These are phyloP conservation scores for Hsuehochloa calcarea DNA, from an alignment of 176 grass and related monocot species.

Conservation along the genomic window DNA sequence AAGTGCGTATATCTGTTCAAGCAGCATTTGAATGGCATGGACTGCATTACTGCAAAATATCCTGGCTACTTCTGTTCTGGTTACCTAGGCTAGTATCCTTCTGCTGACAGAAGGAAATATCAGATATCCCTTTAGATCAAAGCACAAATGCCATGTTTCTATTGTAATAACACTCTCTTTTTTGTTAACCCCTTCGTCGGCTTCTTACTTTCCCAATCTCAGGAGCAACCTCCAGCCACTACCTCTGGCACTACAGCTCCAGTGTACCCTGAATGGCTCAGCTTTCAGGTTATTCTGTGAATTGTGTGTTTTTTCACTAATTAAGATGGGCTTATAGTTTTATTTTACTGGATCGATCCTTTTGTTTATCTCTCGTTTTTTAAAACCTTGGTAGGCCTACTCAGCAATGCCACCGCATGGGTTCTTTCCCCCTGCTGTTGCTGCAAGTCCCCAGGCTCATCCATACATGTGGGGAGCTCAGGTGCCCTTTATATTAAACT, in stretches of 20 bases:
- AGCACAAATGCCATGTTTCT: neutral
- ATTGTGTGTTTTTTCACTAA: neutral
- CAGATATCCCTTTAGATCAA: neutral
- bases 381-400: slow-evolving; percentile 59
- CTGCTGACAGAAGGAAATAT: slow-evolving; percentile 8
- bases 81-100: slow-evolving; percentile 1
- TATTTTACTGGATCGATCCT: neutral
- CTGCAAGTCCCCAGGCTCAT: slow-evolving; percentile 73
- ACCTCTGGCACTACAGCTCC: slow-evolving; percentile 47
- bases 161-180: neutral
- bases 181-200: neutral
- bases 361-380: neutral
- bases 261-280: slow-evolving; percentile 82
- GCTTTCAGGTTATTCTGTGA: slow-evolving; percentile 63
- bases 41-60: slow-evolving; percentile 16
- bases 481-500: slow-evolving; percentile 40
- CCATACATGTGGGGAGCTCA: slow-evolving; percentile 99
- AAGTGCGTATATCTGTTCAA: neutral
- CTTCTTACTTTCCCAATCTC: slow-evolving; percentile 27
- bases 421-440: slow-evolving; percentile 62
- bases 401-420: slow-evolving; percentile 79
- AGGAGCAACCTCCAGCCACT: slow-evolving; percentile 77
- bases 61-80: slow-evolving; percentile 12
- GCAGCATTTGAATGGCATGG: neutral
- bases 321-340: neutral